phyloP scores from a whole-genome alignment of 108 stramenopile species.

The Skeletonema grethae region DNA sequence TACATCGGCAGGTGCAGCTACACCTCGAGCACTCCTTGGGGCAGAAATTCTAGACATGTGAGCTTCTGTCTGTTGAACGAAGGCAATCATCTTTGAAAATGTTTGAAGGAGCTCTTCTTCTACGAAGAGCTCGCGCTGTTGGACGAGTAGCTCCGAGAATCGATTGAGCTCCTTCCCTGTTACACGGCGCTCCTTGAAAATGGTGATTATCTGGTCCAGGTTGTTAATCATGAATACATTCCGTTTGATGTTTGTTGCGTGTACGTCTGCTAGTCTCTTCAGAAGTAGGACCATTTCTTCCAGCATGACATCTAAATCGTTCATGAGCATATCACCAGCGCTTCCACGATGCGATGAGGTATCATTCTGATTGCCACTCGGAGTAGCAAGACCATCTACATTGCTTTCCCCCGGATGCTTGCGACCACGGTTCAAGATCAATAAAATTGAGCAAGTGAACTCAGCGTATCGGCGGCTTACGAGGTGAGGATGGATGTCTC shows the following conservation, averaged over 20 bases:
- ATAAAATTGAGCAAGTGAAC: constrained; percentile 87
- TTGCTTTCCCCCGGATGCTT: constrained; percentile 29
- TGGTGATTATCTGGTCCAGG: constrained; percentile 89
- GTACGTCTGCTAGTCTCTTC: constrained; percentile 85
- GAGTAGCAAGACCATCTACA: constrained; percentile 8
- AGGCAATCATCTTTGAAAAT: constrained; percentile 95
- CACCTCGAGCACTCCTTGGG: constrained; percentile 52
- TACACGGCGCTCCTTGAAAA: constrained; percentile 92
- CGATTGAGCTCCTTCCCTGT: constrained; percentile 90
- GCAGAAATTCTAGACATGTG: constrained; percentile 59
- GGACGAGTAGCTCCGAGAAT: constrained; percentile 87
- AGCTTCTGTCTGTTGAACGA: constrained; percentile 93
- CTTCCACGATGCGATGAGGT: constrained; percentile 36
- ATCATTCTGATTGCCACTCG: constrained; percentile 18
- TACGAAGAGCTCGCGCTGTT: constrained; percentile 94
- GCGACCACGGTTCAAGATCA: constrained; percentile 83
- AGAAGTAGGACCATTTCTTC: constrained; percentile 78
- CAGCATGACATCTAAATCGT: constrained; percentile 73
- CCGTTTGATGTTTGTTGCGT: constrained; percentile 81
- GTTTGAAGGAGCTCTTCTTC: constrained; percentile 92
- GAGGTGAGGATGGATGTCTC: constrained; percentile 95
- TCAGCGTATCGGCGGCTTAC: constrained; percentile 96
- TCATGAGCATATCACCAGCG: constrained; percentile 86
- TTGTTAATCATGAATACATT: constrained; percentile 98
- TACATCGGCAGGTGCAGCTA: constrained; percentile 48